A percentile compares a stretch with the other conserved stretches of the same genome.
Conservation (phyloP, 495 filamentous ascomycete species). For the Usnea hakonensis region DNA sequence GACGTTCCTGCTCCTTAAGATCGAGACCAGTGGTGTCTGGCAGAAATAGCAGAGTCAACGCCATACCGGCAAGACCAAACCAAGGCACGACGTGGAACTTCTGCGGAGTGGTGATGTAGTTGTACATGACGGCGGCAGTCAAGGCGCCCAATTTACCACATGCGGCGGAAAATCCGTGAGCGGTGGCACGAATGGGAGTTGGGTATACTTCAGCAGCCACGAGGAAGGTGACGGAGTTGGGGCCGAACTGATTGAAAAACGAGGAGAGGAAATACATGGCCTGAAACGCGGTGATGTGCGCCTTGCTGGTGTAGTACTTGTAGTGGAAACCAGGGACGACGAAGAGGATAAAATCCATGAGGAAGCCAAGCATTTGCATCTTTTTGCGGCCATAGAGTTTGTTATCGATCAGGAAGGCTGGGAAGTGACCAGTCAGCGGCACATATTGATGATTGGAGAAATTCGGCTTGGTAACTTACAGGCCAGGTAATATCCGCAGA, state of each 20-base stretch:
- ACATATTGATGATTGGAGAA: background rate
- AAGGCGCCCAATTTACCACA: conserved; percentile 79
- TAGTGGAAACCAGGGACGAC: conserved; percentile 77
- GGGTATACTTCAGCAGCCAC: conserved; percentile 88
- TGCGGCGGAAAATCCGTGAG: conserved; percentile 83
- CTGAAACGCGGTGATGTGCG: conserved; percentile 71
- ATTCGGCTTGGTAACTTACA: conserved; percentile 23
- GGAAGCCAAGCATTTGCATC: conserved; percentile 88
- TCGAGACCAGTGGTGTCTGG: conserved; percentile 90
- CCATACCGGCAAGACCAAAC: conserved; percentile 77
- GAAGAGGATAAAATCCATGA: conserved; percentile 81
- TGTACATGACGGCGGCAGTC: conserved; percentile 74
- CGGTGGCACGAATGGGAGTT: conserved; percentile 79
- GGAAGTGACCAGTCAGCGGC: background rate
- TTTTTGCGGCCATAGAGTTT: conserved; percentile 85
- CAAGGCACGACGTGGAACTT: conserved; percentile 87
- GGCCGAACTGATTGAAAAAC: conserved; percentile 96
- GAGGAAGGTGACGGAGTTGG: conserved; percentile 86
- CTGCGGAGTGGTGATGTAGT: conserved; percentile 66
- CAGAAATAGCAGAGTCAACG: conserved; percentile 72
- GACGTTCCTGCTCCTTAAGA: conserved; percentile 87
- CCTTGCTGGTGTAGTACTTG: conserved; percentile 60
- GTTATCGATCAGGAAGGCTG: conserved; percentile 72
- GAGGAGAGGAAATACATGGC: conserved; percentile 86
- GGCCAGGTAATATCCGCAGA: conserved; percentile 75